These are phyloP conservation scores for Chlorella variabilis DNA, from an alignment of 163 green algal species.

Conservation along the genomic window DNA sequence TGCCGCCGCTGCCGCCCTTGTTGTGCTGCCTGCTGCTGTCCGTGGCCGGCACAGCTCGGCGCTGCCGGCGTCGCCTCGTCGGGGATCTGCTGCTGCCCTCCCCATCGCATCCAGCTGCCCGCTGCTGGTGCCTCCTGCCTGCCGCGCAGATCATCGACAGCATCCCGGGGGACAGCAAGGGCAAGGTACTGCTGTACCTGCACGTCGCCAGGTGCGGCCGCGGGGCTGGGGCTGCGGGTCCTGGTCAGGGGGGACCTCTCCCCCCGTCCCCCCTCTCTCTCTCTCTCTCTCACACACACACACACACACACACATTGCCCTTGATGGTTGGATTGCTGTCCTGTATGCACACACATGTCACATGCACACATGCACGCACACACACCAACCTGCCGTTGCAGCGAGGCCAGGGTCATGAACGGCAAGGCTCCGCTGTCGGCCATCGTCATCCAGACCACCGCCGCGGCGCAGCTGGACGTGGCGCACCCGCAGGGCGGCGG, in stretches of 20 bases:
- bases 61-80: too few relatives aligned
- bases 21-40: not conserved
- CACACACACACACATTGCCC: too few relatives aligned
- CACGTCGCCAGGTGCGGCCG: constrained; percentile 16
- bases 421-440: constrained; percentile 39
- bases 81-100: too few relatives aligned
- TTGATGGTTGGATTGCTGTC: too few relatives aligned
- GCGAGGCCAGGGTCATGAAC: constrained; percentile 31
- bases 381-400: not conserved
- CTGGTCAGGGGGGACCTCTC: too few relatives aligned
- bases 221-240: too few relatives aligned
- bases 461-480: constrained; percentile 31
- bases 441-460: constrained; percentile 39
- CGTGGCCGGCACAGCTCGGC: not conserved
- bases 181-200: constrained; percentile 41
- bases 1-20: not conserved
- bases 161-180: constrained; percentile 48
- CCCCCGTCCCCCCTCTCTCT: too few relatives aligned
- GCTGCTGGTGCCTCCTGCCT: not conserved
- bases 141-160: constrained; percentile 37
- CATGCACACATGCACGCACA: too few relatives aligned
- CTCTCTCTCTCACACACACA: too few relatives aligned
- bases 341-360: too few relatives aligned
- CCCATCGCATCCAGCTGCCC: too few relatives aligned
- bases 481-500: constrained; percentile 8